phyloP scores from a whole-genome alignment of 768 basidiomycete genomes.

The Mycena venus region DNA sequence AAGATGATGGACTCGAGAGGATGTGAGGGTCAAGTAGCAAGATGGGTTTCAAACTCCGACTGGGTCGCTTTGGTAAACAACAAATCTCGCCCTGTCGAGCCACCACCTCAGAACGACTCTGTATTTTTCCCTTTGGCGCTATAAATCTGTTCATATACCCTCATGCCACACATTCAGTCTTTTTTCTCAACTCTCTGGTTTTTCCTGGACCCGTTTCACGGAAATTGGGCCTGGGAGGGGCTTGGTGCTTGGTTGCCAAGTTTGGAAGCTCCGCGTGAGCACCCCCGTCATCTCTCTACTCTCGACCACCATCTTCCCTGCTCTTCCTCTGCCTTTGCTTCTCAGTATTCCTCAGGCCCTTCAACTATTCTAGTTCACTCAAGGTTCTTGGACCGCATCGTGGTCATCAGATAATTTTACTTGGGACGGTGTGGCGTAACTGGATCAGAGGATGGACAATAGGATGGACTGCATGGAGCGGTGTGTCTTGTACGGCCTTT shows the following conservation, averaged over 20 bases:
- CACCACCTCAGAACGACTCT: neutral
- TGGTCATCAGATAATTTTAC: neutral
- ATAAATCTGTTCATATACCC: neutral
- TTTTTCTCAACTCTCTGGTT: conserved; percentile 1
- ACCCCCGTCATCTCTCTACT: neutral
- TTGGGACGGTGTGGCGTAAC: neutral
- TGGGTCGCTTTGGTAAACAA: neutral
- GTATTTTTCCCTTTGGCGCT: neutral
- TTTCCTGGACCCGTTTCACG: conserved; percentile 10
- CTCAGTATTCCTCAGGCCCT: neutral
- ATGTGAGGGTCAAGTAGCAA: neutral
- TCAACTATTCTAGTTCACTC: neutral
- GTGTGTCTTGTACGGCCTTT: neutral
- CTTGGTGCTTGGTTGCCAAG: conserved; percentile 10
- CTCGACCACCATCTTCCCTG: neutral
- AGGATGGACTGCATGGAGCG: neutral
- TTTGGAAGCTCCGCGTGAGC: conserved; percentile 16
- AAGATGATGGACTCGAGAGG: conserved; percentile 7
- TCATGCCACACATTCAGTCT: neutral
- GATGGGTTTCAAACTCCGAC: conserved; percentile 18
- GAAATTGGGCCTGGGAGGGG: neutral
- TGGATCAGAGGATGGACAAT: neutral
- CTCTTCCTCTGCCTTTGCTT: neutral
- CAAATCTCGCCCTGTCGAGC: neutral
- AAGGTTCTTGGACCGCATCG: neutral